Conservation (phyloP, 352 stramenopile genomes). For the Globisporangium orthogonon region DNA sequence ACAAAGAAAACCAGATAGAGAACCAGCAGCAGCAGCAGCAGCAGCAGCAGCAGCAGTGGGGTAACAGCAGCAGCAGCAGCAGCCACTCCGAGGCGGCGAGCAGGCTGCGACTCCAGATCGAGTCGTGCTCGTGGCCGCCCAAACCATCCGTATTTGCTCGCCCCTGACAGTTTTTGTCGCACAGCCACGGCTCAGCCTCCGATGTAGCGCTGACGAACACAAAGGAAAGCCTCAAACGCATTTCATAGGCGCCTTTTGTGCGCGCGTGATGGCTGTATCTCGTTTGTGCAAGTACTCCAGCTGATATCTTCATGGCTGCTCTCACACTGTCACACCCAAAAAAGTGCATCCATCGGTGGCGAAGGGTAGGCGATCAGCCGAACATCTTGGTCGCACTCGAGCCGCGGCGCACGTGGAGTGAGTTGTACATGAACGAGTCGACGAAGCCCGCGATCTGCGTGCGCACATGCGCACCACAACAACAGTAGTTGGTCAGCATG, state of each 20-base stretch:
- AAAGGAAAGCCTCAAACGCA: too few species aligned
- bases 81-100: slow-evolving; percentile 5
- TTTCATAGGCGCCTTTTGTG: too few species aligned
- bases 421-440: slow-evolving; percentile 86
- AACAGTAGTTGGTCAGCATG: background rate
- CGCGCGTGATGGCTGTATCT: too few species aligned
- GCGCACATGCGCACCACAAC: background rate
- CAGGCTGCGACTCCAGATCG: slow-evolving; percentile 16
- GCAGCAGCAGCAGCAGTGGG: slow-evolving; percentile 9
- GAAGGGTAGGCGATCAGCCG: slow-evolving; percentile 11
- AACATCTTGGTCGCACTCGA: slow-evolving; percentile 23
- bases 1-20: slow-evolving; percentile 1
- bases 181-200: background rate
- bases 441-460: slow-evolving; percentile 81
- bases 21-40: slow-evolving; percentile 13
- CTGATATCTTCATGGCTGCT: background rate
- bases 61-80: slow-evolving; percentile 1
- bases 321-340: background rate
- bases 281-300: too few species aligned
- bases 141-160: slow-evolving; percentile 32
- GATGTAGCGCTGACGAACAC: too few species aligned
- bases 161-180: background rate
- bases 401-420: slow-evolving; percentile 46
- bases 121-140: slow-evolving; percentile 31
- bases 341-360: background rate